Evolutionary conservation across 768 basidiomycete species (phyloP).

Genomic region (Naganishia friedmannii): DNA sequence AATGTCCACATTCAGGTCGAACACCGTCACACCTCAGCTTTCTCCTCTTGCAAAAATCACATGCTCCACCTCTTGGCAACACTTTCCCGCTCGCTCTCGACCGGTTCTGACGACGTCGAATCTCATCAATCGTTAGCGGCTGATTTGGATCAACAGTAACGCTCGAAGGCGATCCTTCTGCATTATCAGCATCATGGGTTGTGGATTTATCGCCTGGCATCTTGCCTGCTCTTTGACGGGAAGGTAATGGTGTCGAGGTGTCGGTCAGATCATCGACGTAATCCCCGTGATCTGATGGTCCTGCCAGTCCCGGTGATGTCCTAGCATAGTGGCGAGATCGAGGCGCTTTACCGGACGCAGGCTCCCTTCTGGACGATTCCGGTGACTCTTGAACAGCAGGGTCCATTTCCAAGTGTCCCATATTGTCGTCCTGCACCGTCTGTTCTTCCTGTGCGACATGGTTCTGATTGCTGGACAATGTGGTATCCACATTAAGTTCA

Average conservation of each 20-base stretch:
- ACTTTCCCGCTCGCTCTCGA: conserved; percentile 29
- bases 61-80: conserved; percentile 27
- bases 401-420: conserved; percentile 12
- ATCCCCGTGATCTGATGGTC: neutral
- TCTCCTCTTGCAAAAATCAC: conserved; percentile 32
- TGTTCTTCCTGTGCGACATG: neutral
- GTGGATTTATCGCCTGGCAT: neutral
- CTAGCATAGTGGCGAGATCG: conserved; percentile 15
- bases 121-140: conserved; percentile 29
- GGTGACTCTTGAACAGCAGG: neutral
- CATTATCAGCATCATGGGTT: neutral
- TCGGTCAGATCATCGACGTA: conserved; percentile 3
- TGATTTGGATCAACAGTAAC: conserved; percentile 18
- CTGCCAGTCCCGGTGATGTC: neutral
- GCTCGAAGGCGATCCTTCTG: conserved; percentile 14
- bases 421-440: neutral
- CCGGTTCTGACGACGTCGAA: conserved; percentile 28
- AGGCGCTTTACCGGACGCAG: conserved; percentile 11
- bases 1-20: conserved; percentile 28
- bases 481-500: conserved; percentile 16
- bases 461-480: conserved; percentile 5
- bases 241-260: neutral
- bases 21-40: conserved; percentile 30
- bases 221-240: neutral
- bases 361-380: conserved; percentile 15